phyloP scores from a whole-genome alignment of 805 yeast species.

The Wickerhamomyces queroliae region DNA sequence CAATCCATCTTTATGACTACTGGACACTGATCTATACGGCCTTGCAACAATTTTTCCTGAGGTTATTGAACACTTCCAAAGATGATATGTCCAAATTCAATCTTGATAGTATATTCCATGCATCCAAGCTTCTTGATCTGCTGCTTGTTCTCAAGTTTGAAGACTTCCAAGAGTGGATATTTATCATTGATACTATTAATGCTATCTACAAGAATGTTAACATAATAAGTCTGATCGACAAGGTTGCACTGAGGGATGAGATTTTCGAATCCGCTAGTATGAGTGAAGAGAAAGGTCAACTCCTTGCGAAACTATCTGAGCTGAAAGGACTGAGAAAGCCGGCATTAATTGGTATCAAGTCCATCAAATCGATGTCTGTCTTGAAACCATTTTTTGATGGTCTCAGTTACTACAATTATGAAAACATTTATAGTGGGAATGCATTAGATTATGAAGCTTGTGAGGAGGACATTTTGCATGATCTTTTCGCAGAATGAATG shows the following conservation, averaged over 20 bases:
- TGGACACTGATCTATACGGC: slow-evolving; percentile 69
- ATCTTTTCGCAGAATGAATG: slow-evolving; percentile 34
- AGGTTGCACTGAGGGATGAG: slow-evolving; percentile 13
- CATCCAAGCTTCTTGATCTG: slow-evolving; percentile 76
- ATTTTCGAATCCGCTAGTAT: slow-evolving; percentile 19
- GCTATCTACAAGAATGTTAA: slow-evolving; percentile 39
- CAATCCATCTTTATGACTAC: slow-evolving; percentile 55
- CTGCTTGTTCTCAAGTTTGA: slow-evolving; percentile 63
- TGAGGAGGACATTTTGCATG: slow-evolving; percentile 50
- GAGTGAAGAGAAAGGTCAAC: slow-evolving; percentile 9
- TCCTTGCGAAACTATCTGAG: slow-evolving; percentile 13
- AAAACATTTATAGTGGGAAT: slow-evolving; percentile 52
- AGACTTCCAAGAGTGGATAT: slow-evolving; percentile 88
- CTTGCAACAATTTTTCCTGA: slow-evolving; percentile 45
- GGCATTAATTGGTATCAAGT: slow-evolving; percentile 32
- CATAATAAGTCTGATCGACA: slow-evolving; percentile 20
- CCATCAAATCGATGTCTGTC: slow-evolving; percentile 35
- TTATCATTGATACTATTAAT: slow-evolving; percentile 63
- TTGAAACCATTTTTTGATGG: slow-evolving; percentile 62
- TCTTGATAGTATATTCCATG: slow-evolving; percentile 41
- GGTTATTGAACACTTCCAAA: slow-evolving; percentile 22
- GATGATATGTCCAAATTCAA: slow-evolving; percentile 30
- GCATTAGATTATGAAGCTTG: slow-evolving; percentile 39
- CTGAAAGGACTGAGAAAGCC: slow-evolving; percentile 26
- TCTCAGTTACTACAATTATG: slow-evolving; percentile 59